Percentiles rank a stretch among this genome's conserved stretches.
Evolutionary conservation across 2,329 filamentous ascomycete genomes (phyloP).

Genomic region (Nigrospora oryzae): DNA sequence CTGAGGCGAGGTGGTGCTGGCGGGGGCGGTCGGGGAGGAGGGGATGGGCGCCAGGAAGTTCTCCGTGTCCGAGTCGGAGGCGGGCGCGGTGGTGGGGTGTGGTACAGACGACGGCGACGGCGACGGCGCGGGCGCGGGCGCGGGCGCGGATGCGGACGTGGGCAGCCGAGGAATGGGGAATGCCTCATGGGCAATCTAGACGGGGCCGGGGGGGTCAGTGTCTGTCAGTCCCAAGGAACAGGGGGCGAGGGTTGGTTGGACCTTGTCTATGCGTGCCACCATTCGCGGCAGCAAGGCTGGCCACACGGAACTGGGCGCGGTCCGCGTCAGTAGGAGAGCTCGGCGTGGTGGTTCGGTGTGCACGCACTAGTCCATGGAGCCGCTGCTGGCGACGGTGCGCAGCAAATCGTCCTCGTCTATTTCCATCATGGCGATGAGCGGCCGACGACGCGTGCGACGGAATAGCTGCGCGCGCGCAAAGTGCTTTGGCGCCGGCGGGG

Average conservation of each 20-base stretch:
- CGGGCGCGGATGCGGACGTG: slow-evolving; percentile 19
- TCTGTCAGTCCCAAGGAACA: slow-evolving; percentile 30
- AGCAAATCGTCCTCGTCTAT: slow-evolving; percentile 46
- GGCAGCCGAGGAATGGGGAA: slow-evolving; percentile 64
- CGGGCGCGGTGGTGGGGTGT: slow-evolving; percentile 26
- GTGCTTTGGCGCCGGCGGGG: too few species aligned
- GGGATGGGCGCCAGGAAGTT: slow-evolving; percentile 36
- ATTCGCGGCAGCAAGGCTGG: slow-evolving; percentile 26
- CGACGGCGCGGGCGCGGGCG: slow-evolving; percentile 6
- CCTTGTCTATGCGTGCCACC: slow-evolving; percentile 40
- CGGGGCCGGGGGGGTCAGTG: slow-evolving; percentile 30
- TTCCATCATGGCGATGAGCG: slow-evolving; percentile 35
- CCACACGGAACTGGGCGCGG: slow-evolving; percentile 22
- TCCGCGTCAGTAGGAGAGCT: slow-evolving; percentile 1
- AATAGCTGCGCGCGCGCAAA: too few species aligned
- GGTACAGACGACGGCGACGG: slow-evolving; percentile 13
- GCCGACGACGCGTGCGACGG: too few species aligned
- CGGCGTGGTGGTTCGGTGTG: neutral
- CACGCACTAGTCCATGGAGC: slow-evolving; percentile 47
- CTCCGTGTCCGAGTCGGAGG: slow-evolving; percentile 23
- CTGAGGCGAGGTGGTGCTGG: slow-evolving; percentile 34
- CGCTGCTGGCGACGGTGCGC: slow-evolving; percentile 39
- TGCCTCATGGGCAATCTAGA: slow-evolving; percentile 63
- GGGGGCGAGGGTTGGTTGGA: slow-evolving; percentile 34
- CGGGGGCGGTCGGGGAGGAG: slow-evolving; percentile 31